These are phyloP conservation scores for Fistulinella prunicolor DNA, from an alignment of 768 basidiomycete genomes.

Conservation along the genomic window DNA sequence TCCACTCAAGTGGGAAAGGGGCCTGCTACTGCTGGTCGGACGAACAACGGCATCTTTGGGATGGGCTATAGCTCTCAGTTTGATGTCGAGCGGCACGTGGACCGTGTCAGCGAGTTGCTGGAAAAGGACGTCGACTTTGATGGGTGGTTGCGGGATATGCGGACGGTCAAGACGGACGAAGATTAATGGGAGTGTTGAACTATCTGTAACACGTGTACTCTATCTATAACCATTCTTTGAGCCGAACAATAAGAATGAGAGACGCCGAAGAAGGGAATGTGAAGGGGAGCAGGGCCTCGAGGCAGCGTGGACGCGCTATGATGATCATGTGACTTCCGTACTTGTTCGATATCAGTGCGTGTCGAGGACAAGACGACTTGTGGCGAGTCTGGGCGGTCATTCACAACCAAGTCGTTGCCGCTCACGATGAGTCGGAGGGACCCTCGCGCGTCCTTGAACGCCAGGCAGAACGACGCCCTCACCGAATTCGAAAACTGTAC, in stretches of 20 bases:
- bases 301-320: conserved; percentile 25
- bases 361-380: conserved; percentile 18
- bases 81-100: conserved; percentile 53
- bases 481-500: conserved; percentile 83
- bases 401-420: conserved; percentile 16
- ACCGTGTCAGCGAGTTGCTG: conserved; percentile 51
- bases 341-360: conserved; percentile 38
- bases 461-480: conserved; percentile 74
- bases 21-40: conserved; percentile 11
- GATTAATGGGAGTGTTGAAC: conserved; percentile 13
- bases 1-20: conserved; percentile 35
- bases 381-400: no score
- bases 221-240: conserved; percentile 18
- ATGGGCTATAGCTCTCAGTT: conserved; percentile 57
- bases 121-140: conserved; percentile 58
- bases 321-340: conserved; percentile 27
- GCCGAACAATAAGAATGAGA: conserved; percentile 14
- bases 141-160: conserved; percentile 48
- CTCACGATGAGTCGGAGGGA: conserved; percentile 35
- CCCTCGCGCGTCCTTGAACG: conserved; percentile 48
- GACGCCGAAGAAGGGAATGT: conserved; percentile 27
- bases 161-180: conserved; percentile 28
- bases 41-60: conserved; percentile 31
- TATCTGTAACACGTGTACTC: conserved; percentile 17
- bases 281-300: conserved; percentile 30